Conservation (phyloP, 345 rosid species). For the Microcos paniculata region DNA sequence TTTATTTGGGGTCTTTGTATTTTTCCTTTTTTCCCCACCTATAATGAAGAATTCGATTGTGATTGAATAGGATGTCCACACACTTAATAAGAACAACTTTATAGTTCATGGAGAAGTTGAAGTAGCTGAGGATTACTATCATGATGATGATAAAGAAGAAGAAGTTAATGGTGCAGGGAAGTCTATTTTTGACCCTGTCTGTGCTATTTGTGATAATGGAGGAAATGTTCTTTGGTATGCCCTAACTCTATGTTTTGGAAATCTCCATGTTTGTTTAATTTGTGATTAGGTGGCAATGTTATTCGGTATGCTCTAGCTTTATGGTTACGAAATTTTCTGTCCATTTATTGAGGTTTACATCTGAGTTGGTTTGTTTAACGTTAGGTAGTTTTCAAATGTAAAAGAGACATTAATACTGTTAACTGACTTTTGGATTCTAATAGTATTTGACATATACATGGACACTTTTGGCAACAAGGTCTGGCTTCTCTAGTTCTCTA, state of each 20-base stretch:
- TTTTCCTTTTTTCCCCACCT: neutral
- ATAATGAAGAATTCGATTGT: neutral
- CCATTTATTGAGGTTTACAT: neutral
- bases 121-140: conserved; percentile 8
- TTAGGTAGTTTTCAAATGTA: neutral
- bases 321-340: neutral
- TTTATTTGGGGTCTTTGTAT: neutral
- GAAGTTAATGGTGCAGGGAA: conserved; percentile 23
- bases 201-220: conserved; percentile 76
- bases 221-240: conserved; percentile 59
- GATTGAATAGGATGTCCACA: conserved; percentile 28
- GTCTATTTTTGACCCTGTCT: conserved; percentile 49
- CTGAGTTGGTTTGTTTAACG: neutral
- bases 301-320: neutral
- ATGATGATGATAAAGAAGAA: conserved; percentile 22
- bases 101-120: conserved; percentile 31
- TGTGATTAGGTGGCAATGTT: neutral
- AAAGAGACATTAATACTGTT: neutral
- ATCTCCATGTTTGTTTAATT: neutral
- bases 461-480: neutral
- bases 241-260: neutral
- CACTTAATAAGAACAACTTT: conserved; percentile 23
- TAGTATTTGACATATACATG: neutral
- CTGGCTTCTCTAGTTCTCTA: neutral
- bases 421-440: neutral